These are phyloP conservation scores for Pistacia vera DNA, from an alignment of 345 rosid species.

Conservation along the genomic window DNA sequence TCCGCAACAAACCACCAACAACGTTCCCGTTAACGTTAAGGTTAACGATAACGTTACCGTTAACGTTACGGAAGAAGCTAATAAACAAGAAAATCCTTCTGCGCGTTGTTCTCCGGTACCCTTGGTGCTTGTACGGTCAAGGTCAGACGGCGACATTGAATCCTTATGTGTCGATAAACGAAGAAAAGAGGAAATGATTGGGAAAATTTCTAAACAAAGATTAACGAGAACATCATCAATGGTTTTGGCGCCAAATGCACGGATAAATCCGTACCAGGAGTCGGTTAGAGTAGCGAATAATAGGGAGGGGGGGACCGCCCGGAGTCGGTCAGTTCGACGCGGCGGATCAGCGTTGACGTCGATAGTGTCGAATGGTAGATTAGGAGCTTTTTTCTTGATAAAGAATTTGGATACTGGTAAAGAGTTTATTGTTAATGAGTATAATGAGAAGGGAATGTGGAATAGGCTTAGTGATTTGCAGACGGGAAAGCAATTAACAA, in stretches of 20 bases:
- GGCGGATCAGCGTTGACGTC: slow-evolving; percentile 28
- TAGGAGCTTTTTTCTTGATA: slow-evolving; percentile 78
- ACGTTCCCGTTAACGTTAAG: neutral
- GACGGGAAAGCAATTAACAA: slow-evolving; percentile 85
- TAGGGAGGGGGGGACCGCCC: slow-evolving; percentile 10
- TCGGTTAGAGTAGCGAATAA: slow-evolving; percentile 35
- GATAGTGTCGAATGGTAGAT: slow-evolving; percentile 30
- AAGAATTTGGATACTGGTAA: slow-evolving; percentile 88
- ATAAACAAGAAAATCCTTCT: slow-evolving; percentile 5
- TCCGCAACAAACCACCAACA: neutral
- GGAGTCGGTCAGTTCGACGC: slow-evolving; percentile 11
- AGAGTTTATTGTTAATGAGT: slow-evolving; percentile 85
- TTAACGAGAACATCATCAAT: slow-evolving; percentile 65
- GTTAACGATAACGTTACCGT: too few relatives aligned
- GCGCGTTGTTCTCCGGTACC: slow-evolving; percentile 30
- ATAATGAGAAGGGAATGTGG: slow-evolving; percentile 78
- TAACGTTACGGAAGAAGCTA: neutral
- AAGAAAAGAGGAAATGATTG: slow-evolving; percentile 73
- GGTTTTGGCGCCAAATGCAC: slow-evolving; percentile 40
- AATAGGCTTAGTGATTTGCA: slow-evolving; percentile 89
- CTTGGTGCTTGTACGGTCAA: slow-evolving; percentile 56
- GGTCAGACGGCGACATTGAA: slow-evolving; percentile 76
- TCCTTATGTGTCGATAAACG: slow-evolving; percentile 38
- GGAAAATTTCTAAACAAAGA: slow-evolving; percentile 60
- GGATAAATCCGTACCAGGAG: slow-evolving; percentile 42